Evolutionary conservation across 805 yeast species (phyloP), one percentile per base, ranked within the genome.

Genomic region (Ogataea glucozyma): DNA sequence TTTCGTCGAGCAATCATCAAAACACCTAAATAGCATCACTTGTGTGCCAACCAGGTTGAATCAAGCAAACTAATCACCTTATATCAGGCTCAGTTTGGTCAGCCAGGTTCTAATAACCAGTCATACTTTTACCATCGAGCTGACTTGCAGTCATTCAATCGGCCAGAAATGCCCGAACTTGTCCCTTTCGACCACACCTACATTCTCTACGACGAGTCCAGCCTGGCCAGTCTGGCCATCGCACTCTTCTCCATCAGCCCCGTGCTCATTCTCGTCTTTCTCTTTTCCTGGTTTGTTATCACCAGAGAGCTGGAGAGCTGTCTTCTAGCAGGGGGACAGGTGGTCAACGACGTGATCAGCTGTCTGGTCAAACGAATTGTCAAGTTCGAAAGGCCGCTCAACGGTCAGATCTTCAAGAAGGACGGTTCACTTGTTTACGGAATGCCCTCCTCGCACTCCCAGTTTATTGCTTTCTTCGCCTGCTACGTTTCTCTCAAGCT

Each of bases 371-470:
- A 91, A 60, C 70, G 71, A 16, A 27, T 77, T 1, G 62, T 88
- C 29, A 78, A 76, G 51, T 86, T 85, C 57, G 83, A 87, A 17
- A 72, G 99, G 48, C 99, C 99, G 0, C 3, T 44, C 2, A 46
- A 44, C 19, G 66, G 66, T 3, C 72, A 85, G 49, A 53, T 61
- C 2, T 62, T 59, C 41, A 62, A 62, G 38, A 37, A 49, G 14
- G 60, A 57, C 21, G 59, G 65, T 10, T 51, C 53, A 1, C 48
- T 62, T 18, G 81, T 85, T 1, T 89, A 83, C 61, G 99, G 99
- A 0, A 91, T 91, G 97, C 99, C 99, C 0, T 81, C 90, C 40
- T 97, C 99, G 1, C 99, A 91, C 64, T 81, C 96, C 0, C 99
- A 91, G 66, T 93, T 90, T 63, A 85, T 91, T 89, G 95, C 96